Base-by-base conservation (phyloP, 352 stramenopile genomes). In the Phytophthora pluvialis region DNA sequence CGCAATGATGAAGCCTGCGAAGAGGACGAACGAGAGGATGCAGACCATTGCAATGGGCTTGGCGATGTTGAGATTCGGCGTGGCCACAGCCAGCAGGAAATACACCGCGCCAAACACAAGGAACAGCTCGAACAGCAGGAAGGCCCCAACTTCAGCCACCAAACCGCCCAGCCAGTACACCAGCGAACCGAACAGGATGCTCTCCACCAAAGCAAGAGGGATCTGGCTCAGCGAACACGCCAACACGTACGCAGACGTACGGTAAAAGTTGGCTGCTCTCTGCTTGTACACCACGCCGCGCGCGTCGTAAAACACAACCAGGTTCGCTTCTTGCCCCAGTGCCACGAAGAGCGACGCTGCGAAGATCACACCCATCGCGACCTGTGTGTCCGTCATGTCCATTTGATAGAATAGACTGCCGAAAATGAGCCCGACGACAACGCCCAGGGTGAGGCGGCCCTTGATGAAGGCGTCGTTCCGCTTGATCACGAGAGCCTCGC, bases 81-180 rank as follows among this genome's bases (percentile, higher is more conserved):
- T 58, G 2, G 77, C 48, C 4, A 68, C 53, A 5, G 77, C 63
- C 9, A 93, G 38, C 54, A 86, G 72, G 53, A 89, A 89, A 58
- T 90, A 88, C 25, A 70, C 70, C 21, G 63, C 68, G 28, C 67
- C 85, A 79, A 72, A 67, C 58, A 96, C 71, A 28, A 97, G 73
- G 12, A 89, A 72, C 1, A 83, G 45, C 54, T 93, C 66, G 38
- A 93, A 97, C 43, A 93, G 58, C 15, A 97, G 59, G 60, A 90
- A 96, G 36, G 79, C 66, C 2, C 51, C 59, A 4, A 69, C 64
- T 32, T 81, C 68, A 4, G 33, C 48, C 12, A 81, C 78, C 35
- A 97, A 84, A 16, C 89, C 89, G 39, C 89, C 71, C 65, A 96
- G 80, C 75, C 82, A 97, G 67, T 97, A 97, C 11, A 97, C 69